Evolutionary conservation across 2,329 filamentous ascomycete genomes (phyloP).

Genomic region (Tolypocladium cylindrosporum): DNA sequence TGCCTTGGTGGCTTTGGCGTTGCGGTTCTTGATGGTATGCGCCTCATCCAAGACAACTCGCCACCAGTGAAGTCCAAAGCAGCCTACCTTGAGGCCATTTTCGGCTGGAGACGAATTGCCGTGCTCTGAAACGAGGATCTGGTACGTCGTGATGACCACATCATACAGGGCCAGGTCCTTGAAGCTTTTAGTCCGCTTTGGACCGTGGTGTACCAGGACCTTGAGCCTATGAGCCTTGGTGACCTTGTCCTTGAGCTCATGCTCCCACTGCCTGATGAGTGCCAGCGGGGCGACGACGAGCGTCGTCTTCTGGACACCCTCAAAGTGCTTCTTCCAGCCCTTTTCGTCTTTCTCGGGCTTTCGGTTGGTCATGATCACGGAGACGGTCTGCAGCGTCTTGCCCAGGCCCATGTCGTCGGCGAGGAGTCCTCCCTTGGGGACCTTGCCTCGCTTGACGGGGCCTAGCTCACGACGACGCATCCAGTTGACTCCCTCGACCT

Average conservation of each 20-base stretch:
- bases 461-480: slow-evolving; percentile 90
- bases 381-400: slow-evolving; percentile 91
- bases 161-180: slow-evolving; percentile 76
- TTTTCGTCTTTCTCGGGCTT: slow-evolving; percentile 51
- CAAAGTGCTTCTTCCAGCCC: slow-evolving; percentile 58
- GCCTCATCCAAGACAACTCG: slow-evolving; percentile 92
- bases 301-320: slow-evolving; percentile 65
- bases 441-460: slow-evolving; percentile 65
- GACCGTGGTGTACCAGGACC: slow-evolving; percentile 86
- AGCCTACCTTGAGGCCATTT: slow-evolving; percentile 61
- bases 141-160: slow-evolving; percentile 94
- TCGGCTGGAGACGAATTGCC: slow-evolving; percentile 53
- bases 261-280: slow-evolving; percentile 94
- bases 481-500: slow-evolving; percentile 89
- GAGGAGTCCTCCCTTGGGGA: slow-evolving; percentile 87
- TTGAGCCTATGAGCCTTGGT: slow-evolving; percentile 57
- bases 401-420: slow-evolving; percentile 97
- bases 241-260: slow-evolving; percentile 80
- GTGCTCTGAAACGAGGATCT: slow-evolving; percentile 88
- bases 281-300: slow-evolving; percentile 89
- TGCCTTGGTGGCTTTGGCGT: slow-evolving; percentile 89
- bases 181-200: slow-evolving; percentile 69
- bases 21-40: slow-evolving; percentile 96
- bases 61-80: slow-evolving; percentile 91
- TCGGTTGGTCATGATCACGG: slow-evolving; percentile 74